These are phyloP conservation scores for Coemansia sp. DNA, from an alignment of 192 early-diverging fungal species.

Conservation along the genomic window DNA sequence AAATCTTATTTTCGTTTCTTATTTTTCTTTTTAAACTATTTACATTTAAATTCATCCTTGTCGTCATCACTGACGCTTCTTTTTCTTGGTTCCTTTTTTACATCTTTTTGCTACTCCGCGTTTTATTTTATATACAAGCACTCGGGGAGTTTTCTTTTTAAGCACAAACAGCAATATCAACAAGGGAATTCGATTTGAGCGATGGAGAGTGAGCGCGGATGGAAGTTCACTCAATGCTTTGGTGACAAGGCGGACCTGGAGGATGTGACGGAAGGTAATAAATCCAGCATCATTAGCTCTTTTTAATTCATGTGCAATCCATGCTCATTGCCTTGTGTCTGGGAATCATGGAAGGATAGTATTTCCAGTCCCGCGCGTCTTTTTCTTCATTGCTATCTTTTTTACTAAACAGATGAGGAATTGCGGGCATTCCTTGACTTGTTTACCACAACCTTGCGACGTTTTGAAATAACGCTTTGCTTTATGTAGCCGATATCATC, in stretches of 20 bases:
- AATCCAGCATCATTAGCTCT: constrained; percentile 9
- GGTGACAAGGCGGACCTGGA: constrained; percentile 99
- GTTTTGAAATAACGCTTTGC: neutral
- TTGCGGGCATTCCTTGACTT: neutral
- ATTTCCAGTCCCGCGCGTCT: neutral
- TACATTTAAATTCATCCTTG: neutral
- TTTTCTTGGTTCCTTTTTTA: constrained; percentile 16
- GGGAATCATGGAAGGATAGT: neutral
- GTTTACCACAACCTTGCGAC: too few species aligned
- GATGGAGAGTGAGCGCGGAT: constrained; percentile 61
- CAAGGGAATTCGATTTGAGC: constrained; percentile 9
- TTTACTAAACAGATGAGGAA: neutral
- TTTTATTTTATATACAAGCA: constrained; percentile 14
- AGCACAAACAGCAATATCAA: neutral
- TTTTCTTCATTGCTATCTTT: neutral
- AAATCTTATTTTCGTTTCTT: neutral
- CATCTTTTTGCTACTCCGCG: constrained; percentile 10
- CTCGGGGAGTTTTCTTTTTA: neutral
- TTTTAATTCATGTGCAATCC: neutral
- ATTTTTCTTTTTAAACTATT: constrained; percentile 2
- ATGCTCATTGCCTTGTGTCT: neutral
- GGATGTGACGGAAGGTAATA: constrained; percentile 96
- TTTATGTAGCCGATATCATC: constrained; percentile 91
- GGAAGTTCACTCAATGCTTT: constrained; percentile 99
- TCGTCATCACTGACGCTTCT: neutral